These are phyloP conservation scores for Priceomyces melissophilus DNA, from an alignment of 805 yeast species.

Conservation along the genomic window DNA sequence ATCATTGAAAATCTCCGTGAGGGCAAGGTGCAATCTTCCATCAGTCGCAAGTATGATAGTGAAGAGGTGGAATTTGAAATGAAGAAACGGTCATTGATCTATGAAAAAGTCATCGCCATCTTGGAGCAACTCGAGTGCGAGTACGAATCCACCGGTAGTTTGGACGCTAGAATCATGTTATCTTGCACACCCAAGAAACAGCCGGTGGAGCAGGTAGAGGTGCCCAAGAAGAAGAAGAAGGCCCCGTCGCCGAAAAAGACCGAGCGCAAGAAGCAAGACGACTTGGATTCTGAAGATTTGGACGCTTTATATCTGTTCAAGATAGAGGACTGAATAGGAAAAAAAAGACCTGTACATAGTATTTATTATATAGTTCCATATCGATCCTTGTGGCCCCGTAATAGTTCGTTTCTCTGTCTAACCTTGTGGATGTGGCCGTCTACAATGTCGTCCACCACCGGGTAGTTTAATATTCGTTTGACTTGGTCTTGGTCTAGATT, in stretches of 20 bases:
- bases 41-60: constrained; percentile 7
- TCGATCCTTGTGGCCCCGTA: constrained; percentile 7
- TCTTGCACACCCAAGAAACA: constrained; percentile 15
- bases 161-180: constrained; percentile 22
- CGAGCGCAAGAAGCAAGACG: constrained; percentile 16
- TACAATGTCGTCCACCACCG: constrained; percentile 41
- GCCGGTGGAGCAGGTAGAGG: constrained; percentile 12
- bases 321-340: constrained; percentile 34
- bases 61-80: constrained; percentile 14
- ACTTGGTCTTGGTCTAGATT: constrained; percentile 32
- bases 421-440: constrained; percentile 40
- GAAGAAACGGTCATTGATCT: constrained; percentile 27
- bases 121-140: constrained; percentile 30
- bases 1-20: constrained; percentile 6
- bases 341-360: constrained; percentile 7
- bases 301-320: constrained; percentile 40
- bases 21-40: constrained; percentile 13
- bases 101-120: constrained; percentile 21
- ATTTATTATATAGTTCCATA: constrained; percentile 26
- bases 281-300: too few relatives aligned
- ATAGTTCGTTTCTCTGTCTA: constrained; percentile 27
- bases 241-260: constrained; percentile 14
- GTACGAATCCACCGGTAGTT: constrained; percentile 23
- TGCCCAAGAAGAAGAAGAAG: constrained; percentile 14
- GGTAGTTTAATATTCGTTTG: constrained; percentile 36